phyloP scores from a whole-genome alignment of 768 basidiomycete species.

The Termitomyces heimii region DNA sequence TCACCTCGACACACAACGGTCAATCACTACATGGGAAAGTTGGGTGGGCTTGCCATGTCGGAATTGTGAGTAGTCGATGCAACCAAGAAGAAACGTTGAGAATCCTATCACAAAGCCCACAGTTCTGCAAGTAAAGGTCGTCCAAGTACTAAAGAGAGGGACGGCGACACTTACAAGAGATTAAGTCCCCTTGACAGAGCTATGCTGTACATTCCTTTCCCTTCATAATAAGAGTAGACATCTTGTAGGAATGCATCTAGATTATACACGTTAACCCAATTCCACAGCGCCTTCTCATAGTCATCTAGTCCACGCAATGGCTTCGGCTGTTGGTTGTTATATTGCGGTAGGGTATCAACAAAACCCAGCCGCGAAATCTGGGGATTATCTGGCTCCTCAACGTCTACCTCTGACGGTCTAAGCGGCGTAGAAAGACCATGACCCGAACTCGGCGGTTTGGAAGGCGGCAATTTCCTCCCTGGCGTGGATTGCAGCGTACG shows the following conservation, averaged over 20 bases:
- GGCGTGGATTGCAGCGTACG: slow-evolving; percentile 50
- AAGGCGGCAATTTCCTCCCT: slow-evolving; percentile 31
- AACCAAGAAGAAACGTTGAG: slow-evolving; percentile 92
- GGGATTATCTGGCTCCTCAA: slow-evolving; percentile 24
- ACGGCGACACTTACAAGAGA: slow-evolving; percentile 66
- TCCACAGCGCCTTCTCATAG: slow-evolving; percentile 92
- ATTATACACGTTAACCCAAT: slow-evolving; percentile 99
- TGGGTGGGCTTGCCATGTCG: slow-evolving; percentile 58
- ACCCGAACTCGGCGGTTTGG: slow-evolving; percentile 22
- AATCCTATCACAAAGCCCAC: slow-evolving; percentile 98
- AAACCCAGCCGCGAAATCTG: slow-evolving; percentile 13
- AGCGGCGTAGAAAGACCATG: slow-evolving; percentile 48
- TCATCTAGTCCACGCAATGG: slow-evolving; percentile 70
- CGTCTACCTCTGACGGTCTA: slow-evolving; percentile 58
- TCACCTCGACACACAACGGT: slow-evolving; percentile 79
- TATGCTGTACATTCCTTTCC: slow-evolving; percentile 95
- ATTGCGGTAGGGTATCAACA: slow-evolving; percentile 23
- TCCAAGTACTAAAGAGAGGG: slow-evolving; percentile 9
- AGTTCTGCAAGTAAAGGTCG: slow-evolving; percentile 54
- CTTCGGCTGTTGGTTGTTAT: slow-evolving; percentile 31
- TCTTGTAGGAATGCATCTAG: slow-evolving; percentile 94
- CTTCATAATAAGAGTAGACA: slow-evolving; percentile 93
- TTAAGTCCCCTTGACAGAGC: slow-evolving; percentile 88
- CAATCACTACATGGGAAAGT: slow-evolving; percentile 78
- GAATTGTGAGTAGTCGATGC: slow-evolving; percentile 87